phyloP scores from a whole-genome alignment of 2,329 filamentous ascomycete genomes.

The Cordyceps militaris region DNA sequence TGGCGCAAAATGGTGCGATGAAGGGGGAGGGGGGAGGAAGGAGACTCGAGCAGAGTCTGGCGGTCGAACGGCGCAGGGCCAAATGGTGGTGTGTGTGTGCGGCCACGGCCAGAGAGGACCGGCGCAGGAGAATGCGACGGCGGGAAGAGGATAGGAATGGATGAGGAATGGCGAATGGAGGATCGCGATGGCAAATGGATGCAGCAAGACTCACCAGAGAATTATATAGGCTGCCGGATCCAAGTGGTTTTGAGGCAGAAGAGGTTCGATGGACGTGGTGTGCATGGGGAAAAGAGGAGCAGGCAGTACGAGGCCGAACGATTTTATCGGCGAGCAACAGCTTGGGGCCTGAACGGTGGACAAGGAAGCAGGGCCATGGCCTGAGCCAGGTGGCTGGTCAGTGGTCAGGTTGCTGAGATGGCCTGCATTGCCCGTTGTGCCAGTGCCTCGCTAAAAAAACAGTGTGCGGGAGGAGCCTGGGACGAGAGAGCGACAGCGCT shows the following conservation, averaged over 20 bases:
- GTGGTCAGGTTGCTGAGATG: no score
- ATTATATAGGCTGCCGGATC: constrained; percentile 19
- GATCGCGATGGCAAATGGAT: constrained; percentile 31
- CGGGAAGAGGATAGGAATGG: constrained; percentile 6
- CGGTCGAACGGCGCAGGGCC: constrained; percentile 11
- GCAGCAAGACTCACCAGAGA: constrained; percentile 32
- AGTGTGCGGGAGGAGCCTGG: background rate
- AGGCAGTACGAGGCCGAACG: constrained; percentile 16
- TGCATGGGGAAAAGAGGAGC: constrained; percentile 23
- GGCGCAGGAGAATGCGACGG: background rate
- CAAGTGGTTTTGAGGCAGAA: constrained; percentile 5
- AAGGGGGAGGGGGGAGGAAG: background rate
- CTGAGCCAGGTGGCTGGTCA: no score
- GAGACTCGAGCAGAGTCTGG: constrained; percentile 6
- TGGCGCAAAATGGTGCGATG: background rate
- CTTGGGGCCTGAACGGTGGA: background rate
- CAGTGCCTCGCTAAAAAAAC: background rate
- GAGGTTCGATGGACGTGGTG: constrained; percentile 15
- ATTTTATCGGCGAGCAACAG: constrained; percentile 17
- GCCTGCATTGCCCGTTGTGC: background rate
- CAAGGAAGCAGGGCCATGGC: no score
- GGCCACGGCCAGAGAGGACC: background rate
- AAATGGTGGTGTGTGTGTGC: background rate
- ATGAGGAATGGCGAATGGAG: constrained; percentile 21
- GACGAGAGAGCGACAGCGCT: background rate